Conservation (phyloP, 345 rosid species). For the Garcia nutans region DNA sequence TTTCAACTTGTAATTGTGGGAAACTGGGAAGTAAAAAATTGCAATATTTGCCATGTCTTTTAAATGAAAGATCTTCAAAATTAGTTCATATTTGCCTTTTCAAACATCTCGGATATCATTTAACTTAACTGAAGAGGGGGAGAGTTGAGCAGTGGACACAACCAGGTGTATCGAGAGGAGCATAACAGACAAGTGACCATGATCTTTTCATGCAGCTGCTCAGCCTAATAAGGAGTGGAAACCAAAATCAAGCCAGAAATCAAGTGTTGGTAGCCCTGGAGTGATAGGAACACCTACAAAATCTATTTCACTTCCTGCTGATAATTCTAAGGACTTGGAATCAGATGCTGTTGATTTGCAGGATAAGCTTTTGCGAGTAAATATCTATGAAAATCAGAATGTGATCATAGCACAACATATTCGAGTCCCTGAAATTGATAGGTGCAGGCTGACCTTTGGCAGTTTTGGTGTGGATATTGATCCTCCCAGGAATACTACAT, state of each 20-base stretch:
- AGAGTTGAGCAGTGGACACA: too few species aligned
- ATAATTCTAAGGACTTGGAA: slow-evolving; percentile 45
- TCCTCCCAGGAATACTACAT: slow-evolving; percentile 33
- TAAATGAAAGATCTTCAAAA: neutral
- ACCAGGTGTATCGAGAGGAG: neutral
- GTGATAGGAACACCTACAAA: slow-evolving; percentile 65
- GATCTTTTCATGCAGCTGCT: slow-evolving; percentile 42
- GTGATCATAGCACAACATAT: slow-evolving; percentile 85
- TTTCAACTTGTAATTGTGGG: neutral
- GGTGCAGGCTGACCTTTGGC: slow-evolving; percentile 74
- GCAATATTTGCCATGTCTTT: neutral
- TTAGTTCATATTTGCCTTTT: neutral
- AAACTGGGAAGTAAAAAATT: neutral
- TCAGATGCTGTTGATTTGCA: slow-evolving; percentile 47
- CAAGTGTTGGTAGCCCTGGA: slow-evolving; percentile 45
- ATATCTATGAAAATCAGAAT: slow-evolving; percentile 56
- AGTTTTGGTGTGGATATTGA: slow-evolving; percentile 70
- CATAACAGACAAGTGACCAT: slow-evolving; percentile 1
- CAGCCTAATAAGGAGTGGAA: slow-evolving; percentile 84
- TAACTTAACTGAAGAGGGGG: neutral
- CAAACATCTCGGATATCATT: neutral
- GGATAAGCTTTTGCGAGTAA: slow-evolving; percentile 48
- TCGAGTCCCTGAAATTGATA: slow-evolving; percentile 78
- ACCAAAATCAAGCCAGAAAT: slow-evolving; percentile 70
- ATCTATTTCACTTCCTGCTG: slow-evolving; percentile 43